Conservation (phyloP, 1,284 basidiomycete species). For the Puccinia polysora region DNA sequence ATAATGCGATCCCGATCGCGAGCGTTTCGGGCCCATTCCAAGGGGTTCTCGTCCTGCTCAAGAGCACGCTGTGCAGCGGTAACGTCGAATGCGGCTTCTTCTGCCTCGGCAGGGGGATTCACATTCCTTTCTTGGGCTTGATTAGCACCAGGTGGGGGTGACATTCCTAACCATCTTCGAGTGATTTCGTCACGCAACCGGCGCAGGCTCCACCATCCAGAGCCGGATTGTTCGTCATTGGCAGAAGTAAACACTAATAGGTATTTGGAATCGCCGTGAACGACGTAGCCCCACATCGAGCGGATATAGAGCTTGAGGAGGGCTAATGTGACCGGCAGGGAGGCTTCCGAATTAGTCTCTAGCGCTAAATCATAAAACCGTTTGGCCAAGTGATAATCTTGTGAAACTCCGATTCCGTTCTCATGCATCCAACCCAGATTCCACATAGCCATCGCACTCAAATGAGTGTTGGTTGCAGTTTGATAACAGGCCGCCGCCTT, state of each 20-base stretch:
- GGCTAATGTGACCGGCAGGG: slow-evolving; percentile 76
- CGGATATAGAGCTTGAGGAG: slow-evolving; percentile 74
- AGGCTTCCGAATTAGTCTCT: slow-evolving; percentile 80
- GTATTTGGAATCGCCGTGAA: slow-evolving; percentile 37
- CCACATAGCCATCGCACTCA: slow-evolving; percentile 94
- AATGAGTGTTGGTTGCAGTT: slow-evolving; percentile 77
- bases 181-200: slow-evolving; percentile 36
- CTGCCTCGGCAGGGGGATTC: slow-evolving; percentile 6
- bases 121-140: slow-evolving; percentile 9
- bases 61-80: slow-evolving; percentile 28
- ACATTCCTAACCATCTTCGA: slow-evolving; percentile 38
- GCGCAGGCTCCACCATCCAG: slow-evolving; percentile 40
- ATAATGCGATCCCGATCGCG: slow-evolving; percentile 34
- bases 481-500: slow-evolving; percentile 91
- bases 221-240: slow-evolving; percentile 23
- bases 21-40: slow-evolving; percentile 39
- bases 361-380: slow-evolving; percentile 86
- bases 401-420: slow-evolving; percentile 79
- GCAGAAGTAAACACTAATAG: slow-evolving; percentile 27
- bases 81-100: slow-evolving; percentile 16
- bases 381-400: slow-evolving; percentile 96
- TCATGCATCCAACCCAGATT: slow-evolving; percentile 99
- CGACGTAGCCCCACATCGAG: slow-evolving; percentile 64
- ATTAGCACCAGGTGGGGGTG: slow-evolving; percentile 33
- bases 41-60: slow-evolving; percentile 36